A percentile compares a stretch with the other conserved stretches of the same genome.
These are phyloP conservation scores for Thraustotheca clavata DNA, from an alignment of 352 stramenopile genomes.

Conservation along the genomic window DNA sequence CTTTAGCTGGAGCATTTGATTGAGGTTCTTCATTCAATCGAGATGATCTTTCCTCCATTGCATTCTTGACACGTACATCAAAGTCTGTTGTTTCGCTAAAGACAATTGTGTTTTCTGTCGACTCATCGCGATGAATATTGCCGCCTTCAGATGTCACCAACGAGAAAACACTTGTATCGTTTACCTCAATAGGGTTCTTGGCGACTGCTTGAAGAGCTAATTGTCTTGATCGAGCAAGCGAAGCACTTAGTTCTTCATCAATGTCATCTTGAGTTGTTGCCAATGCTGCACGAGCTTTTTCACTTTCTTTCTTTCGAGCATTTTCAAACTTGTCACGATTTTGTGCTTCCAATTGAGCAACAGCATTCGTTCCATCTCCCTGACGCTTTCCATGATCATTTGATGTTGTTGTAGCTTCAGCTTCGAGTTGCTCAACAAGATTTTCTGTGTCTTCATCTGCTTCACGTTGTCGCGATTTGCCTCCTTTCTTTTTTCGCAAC, in stretches of 20 bases:
- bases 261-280: constrained; percentile 32
- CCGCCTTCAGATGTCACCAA: constrained; percentile 16
- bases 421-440: constrained; percentile 61
- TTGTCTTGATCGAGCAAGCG: constrained; percentile 53
- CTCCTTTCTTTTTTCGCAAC: constrained; percentile 46
- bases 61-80: constrained; percentile 57
- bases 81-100: constrained; percentile 85
- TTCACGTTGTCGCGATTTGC: constrained; percentile 29
- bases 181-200: constrained; percentile 17
- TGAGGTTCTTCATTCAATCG: no score
- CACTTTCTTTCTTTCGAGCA: constrained; percentile 54
- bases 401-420: constrained; percentile 31
- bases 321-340: constrained; percentile 60
- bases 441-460: constrained; percentile 25
- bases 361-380: constrained; percentile 21
- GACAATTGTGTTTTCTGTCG: constrained; percentile 43
- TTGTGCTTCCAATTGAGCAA: constrained; percentile 29
- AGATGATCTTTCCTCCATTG: constrained; percentile 63
- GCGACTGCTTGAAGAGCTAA: constrained; percentile 42
- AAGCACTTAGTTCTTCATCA: constrained; percentile 69
- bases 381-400: constrained; percentile 52
- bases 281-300: constrained; percentile 2
- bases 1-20: no score
- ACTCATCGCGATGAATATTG: neutral
- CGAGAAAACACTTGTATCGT: constrained; percentile 23